Evolutionary conservation across 2,329 filamentous ascomycete genomes (phyloP).

Genomic region (Cercospora beticola): DNA sequence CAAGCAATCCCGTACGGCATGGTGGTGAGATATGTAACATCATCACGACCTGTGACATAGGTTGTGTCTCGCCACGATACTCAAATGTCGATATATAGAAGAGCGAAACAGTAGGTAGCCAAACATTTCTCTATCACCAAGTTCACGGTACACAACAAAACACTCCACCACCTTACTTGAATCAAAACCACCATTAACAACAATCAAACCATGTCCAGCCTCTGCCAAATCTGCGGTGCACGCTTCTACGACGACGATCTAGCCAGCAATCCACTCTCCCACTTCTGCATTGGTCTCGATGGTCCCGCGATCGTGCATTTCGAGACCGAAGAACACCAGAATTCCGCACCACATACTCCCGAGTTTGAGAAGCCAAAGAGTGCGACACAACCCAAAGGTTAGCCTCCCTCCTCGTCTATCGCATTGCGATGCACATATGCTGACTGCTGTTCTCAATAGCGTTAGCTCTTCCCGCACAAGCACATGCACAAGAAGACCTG

Average conservation of each 20-base stretch:
- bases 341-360: conserved; percentile 11
- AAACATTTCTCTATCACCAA: background rate
- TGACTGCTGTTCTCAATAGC: background rate
- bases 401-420: background rate
- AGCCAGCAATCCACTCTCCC: conserved; percentile 6
- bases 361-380: conserved; percentile 11
- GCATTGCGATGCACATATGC: background rate
- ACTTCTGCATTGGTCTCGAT: conserved; percentile 18
- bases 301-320: conserved; percentile 13
- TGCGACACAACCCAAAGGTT: background rate
- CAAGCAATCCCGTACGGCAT: background rate
- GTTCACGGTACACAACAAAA: background rate
- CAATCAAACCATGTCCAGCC: conserved; percentile 12
- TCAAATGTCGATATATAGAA: background rate
- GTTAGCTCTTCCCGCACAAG: background rate
- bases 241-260: conserved; percentile 12
- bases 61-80: background rate
- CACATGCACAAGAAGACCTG: conserved; percentile 7
- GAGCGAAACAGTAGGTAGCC: background rate
- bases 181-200: background rate
- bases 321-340: background rate
- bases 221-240: conserved; percentile 16
- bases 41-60: background rate
- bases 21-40: conserved; percentile 7
- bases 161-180: background rate